These are phyloP conservation scores for Aspergillus fumigatiaffinis DNA, from an alignment of 2,329 filamentous ascomycete species.

Conservation along the genomic window DNA sequence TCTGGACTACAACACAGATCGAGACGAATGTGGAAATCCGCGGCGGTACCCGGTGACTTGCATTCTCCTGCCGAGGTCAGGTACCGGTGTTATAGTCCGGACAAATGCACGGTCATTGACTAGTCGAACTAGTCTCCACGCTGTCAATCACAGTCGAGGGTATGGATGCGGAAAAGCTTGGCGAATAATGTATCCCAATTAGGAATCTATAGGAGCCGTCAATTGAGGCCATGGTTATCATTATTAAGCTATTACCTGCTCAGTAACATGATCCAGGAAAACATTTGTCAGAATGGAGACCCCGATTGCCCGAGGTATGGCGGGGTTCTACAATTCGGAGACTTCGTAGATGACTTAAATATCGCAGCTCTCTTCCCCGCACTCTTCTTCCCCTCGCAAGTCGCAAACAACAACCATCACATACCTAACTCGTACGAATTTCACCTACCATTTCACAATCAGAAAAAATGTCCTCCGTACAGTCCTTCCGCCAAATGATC, in stretches of 20 bases:
- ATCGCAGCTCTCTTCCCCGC: background rate
- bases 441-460: background rate
- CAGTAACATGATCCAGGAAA: too few relatives aligned
- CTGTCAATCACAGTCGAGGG: background rate
- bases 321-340: too few relatives aligned
- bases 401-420: background rate
- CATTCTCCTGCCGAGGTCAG: too few relatives aligned
- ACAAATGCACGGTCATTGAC: too few relatives aligned
- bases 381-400: background rate
- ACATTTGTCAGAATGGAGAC: background rate
- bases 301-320: background rate
- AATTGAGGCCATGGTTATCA: too few relatives aligned
- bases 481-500: slow-evolving; percentile 50
- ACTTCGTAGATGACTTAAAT: background rate
- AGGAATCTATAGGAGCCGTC: background rate
- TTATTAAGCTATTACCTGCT: too few relatives aligned
- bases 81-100: too few relatives aligned
- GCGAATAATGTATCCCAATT: background rate
- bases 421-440: background rate
- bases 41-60: too few relatives aligned
- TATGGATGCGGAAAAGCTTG: background rate
- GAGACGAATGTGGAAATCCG: slow-evolving; percentile 29
- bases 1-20: slow-evolving; percentile 29
- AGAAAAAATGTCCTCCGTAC: slow-evolving; percentile 9
- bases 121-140: too few relatives aligned